Percentiles rank a stretch among this genome's conserved stretches.
phyloP scores from a whole-genome alignment of 306 rosid species.

The Inga oerstediana region DNA sequence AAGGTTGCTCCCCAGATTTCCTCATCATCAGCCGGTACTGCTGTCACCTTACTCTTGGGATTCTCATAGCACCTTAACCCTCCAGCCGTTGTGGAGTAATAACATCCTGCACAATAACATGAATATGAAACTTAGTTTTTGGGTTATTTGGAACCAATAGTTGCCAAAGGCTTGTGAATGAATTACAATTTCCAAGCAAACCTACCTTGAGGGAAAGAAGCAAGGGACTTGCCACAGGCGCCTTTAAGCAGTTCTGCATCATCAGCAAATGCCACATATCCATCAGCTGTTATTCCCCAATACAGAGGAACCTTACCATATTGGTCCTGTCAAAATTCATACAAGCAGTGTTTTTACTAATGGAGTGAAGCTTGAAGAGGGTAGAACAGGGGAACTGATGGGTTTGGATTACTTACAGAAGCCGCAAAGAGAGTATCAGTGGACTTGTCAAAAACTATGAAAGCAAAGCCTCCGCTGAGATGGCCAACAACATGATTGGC shows the following conservation, averaged over 20 bases:
- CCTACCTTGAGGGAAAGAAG: constrained; percentile 97
- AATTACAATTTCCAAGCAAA: neutral
- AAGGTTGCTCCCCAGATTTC: constrained; percentile 97
- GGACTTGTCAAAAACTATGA: constrained; percentile 88
- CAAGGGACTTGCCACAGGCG: constrained; percentile 98
- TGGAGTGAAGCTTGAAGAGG: neutral
- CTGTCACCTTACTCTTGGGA: constrained; percentile 88
- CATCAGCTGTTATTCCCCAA: constrained; percentile 99
- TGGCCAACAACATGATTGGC: constrained; percentile 92
- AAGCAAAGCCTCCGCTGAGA: constrained; percentile 82
- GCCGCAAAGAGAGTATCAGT: constrained; percentile 91
- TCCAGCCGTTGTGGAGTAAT: constrained; percentile 80
- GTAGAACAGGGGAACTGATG: neutral
- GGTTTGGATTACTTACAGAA: constrained; percentile 57
- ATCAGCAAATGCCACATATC: constrained; percentile 88
- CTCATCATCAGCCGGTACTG: constrained; percentile 88
- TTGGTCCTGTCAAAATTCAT: constrained; percentile 69
- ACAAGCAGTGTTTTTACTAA: constrained; percentile 25
- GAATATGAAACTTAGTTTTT: neutral
- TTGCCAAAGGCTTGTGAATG: neutral
- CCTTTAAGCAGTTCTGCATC: constrained; percentile 88
- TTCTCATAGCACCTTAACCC: constrained; percentile 89
- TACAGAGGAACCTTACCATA: constrained; percentile 80
- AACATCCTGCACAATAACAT: constrained; percentile 65
- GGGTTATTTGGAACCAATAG: neutral